phyloP scores from a whole-genome alignment of 2,329 filamentous ascomycete species.

The Claviceps humidiphila region DNA sequence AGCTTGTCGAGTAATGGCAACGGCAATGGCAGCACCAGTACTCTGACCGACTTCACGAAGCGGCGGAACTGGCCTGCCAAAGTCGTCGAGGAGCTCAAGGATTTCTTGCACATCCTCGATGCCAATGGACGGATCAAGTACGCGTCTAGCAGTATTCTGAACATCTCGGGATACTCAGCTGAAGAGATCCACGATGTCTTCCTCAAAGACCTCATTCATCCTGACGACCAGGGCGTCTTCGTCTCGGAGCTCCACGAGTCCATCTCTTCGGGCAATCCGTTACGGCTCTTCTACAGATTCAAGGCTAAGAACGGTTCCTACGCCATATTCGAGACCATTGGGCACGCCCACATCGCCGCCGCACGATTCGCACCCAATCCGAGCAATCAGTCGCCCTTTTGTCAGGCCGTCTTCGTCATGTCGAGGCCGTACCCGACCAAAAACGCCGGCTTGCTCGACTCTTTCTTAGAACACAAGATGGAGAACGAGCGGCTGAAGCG shows the following conservation, averaged over 20 bases:
- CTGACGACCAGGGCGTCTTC: constrained; percentile 72
- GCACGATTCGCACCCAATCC: constrained; percentile 51
- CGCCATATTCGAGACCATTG: constrained; percentile 78
- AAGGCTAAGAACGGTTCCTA: constrained; percentile 60
- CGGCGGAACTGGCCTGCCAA: constrained; percentile 71
- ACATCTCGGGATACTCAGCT: constrained; percentile 61
- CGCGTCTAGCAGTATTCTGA: constrained; percentile 64
- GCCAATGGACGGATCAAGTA: constrained; percentile 74
- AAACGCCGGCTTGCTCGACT: constrained; percentile 74
- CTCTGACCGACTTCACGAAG: constrained; percentile 46
- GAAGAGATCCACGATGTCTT: constrained; percentile 61
- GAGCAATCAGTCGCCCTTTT: constrained; percentile 55
- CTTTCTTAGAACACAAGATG: constrained; percentile 91
- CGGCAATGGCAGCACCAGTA: constrained; percentile 16
- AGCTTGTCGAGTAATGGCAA: constrained; percentile 14
- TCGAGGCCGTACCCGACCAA: constrained; percentile 79
- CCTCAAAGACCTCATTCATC: constrained; percentile 71
- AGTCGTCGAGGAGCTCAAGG: constrained; percentile 78
- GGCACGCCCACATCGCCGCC: constrained; percentile 74
- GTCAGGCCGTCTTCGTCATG: constrained; percentile 89
- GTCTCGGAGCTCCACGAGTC: constrained; percentile 81
- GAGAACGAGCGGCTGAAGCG: constrained; percentile 82
- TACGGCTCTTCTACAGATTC: constrained; percentile 81
- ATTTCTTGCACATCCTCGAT: constrained; percentile 78
- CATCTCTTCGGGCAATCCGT: constrained; percentile 63